Evolutionary conservation across 2,329 filamentous ascomycete genomes (phyloP), one percentile per base, ranked within the genome.

Genomic region (Aspergillus oerlinghausenensis): DNA sequence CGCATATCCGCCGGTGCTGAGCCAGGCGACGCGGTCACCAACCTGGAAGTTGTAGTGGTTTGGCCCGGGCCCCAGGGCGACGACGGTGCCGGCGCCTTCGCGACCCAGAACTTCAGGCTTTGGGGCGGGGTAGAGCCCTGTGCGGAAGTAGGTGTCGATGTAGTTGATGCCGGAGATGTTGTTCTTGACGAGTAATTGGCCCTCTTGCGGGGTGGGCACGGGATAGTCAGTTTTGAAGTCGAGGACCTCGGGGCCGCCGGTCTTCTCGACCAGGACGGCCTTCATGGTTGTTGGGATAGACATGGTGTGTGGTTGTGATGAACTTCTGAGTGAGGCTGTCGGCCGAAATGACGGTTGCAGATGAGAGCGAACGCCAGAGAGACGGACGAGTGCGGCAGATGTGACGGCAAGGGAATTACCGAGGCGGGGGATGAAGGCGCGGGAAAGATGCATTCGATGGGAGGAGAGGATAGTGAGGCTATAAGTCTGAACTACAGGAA

Each of bases 141-240:
- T 85, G 71, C 92, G 90, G 82, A 92, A 95, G 77, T 96, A 96
- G 42, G 84, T 96, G 75, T 96, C 92, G 67, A 96, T 95, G 76
- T 84, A 96, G 76, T 96, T 96, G 59, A 96, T 79, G 58, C 92
- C 92, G 50, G 88, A 81, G 70, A 84, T 89, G 61, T 87, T 84
- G 74, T 96, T 96, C 75, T 88, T 88, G 57, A 96, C 84, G 3
- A 96, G 82, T 23, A 96, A 75, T 63, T 96, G 81, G 57, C 85
- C 87, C n/a, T 87, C 83, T 38, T 83, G 78, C 2, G 82, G 83
- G 51, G 80, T 76, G 0, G 91, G 90, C 1, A 96, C 84, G 5
- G 88, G 86, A 3, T 91, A 72, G 67, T 90, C 84, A 19, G 84
- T 84, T 67, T 82, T 87, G 74, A 88, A 85, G 67, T 91, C 78